A percentile compares a stretch with the other conserved stretches of the same genome.
Evolutionary conservation across 2,329 filamentous ascomycete species (phyloP).

Genomic region (Didymella pinodella): DNA sequence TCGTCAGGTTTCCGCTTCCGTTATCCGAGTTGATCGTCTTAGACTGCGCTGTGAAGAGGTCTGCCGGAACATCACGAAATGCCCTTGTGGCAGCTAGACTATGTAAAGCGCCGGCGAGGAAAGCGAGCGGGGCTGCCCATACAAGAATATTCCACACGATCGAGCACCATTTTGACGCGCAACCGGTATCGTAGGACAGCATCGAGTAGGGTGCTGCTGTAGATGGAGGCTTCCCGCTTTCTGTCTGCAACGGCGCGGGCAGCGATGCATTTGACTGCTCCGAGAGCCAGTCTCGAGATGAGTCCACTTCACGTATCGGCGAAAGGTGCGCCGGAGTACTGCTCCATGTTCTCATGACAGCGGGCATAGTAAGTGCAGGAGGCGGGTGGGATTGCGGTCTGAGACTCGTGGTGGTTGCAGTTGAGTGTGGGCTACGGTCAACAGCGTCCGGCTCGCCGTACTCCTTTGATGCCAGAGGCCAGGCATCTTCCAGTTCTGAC

Average conservation of each 20-base stretch:
- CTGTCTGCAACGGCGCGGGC: neutral
- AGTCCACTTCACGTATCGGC: neutral
- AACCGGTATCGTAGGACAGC: neutral
- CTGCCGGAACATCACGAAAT: neutral
- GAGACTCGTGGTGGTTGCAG: no score
- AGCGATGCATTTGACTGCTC: neutral
- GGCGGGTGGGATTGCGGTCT: neutral
- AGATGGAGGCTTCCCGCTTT: neutral
- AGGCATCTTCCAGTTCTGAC: neutral
- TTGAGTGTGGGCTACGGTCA: neutral
- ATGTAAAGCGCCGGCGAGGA: neutral
- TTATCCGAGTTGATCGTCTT: neutral
- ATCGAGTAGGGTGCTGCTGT: no score
- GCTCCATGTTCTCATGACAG: neutral
- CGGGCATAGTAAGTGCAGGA: neutral
- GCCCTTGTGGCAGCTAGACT: neutral
- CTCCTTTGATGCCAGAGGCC: neutral
- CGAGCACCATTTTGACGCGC: neutral
- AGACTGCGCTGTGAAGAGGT: neutral
- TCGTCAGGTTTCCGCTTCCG: slow-evolving; percentile 7
- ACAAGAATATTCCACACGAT: neutral
- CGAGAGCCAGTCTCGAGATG: neutral
- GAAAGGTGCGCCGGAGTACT: neutral
- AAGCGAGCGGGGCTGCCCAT: neutral
- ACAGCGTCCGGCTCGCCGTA: neutral